Evolutionary conservation across 1,139 yeast species (phyloP).

Genomic region (Suhomyces coccinellae): DNA sequence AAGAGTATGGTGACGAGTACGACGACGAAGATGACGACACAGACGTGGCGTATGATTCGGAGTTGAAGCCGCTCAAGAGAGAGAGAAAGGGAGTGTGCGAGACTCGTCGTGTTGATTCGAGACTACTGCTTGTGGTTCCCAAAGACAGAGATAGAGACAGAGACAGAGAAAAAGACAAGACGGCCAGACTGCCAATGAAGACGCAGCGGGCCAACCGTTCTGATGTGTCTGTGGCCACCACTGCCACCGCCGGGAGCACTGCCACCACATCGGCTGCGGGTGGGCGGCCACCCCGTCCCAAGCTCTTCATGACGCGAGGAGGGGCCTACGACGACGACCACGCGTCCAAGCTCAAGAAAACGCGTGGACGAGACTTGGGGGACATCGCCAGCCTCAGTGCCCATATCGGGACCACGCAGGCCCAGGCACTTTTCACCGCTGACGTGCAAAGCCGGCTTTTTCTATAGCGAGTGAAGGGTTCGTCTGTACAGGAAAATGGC

Average conservation of each 20-base stretch:
- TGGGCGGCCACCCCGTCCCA: conserved; percentile 1
- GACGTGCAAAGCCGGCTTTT: conserved; percentile 22
- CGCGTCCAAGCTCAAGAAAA: conserved; percentile 10
- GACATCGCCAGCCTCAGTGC: conserved; percentile 10
- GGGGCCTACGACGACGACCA: conserved; percentile 11
- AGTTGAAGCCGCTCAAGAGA: not conserved
- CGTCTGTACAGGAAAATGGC: no score
- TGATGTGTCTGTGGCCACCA: not conserved
- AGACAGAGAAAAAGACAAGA: conserved; percentile 1
- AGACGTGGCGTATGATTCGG: not conserved
- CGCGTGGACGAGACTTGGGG: conserved; percentile 12
- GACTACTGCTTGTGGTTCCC: conserved; percentile 1
- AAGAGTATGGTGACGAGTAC: conserved; percentile 15
- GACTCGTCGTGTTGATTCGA: not conserved
- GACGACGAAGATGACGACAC: conserved; percentile 11
- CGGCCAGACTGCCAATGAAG: conserved; percentile 4
- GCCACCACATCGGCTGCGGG: not conserved
- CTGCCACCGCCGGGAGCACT: not conserved
- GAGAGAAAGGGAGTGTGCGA: conserved; percentile 7
- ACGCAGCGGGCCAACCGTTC: conserved; percentile 1
- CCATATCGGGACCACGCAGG: conserved; percentile 16
- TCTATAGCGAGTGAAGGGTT: not conserved
- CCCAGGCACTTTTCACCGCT: conserved; percentile 24
- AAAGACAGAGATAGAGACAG: conserved; percentile 5
- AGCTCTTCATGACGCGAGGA: not conserved